These are phyloP conservation scores for Boletus barrowsii DNA, from an alignment of 768 basidiomycete genomes.

Conservation along the genomic window DNA sequence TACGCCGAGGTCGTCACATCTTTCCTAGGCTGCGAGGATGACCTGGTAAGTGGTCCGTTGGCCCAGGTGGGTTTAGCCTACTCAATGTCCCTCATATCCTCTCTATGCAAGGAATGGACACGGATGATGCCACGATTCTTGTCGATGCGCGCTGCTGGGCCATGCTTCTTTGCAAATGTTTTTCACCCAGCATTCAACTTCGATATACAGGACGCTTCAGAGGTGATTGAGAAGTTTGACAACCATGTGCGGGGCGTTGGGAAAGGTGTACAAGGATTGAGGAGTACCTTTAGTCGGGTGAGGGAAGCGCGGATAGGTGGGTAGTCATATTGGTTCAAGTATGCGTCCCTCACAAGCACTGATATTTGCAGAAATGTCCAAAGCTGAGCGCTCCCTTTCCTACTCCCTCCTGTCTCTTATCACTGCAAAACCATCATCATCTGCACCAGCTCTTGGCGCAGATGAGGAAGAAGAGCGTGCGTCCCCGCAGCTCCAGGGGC, in stretches of 20 bases:
- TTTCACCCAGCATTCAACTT: constrained; percentile 86
- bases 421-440: constrained; percentile 60
- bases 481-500: constrained; percentile 44
- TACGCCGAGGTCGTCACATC: constrained; percentile 78
- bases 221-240: constrained; percentile 59
- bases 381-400: constrained; percentile 68
- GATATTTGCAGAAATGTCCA: constrained; percentile 64
- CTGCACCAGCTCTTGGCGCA: constrained; percentile 44
- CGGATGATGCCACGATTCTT: constrained; percentile 58
- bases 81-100: neutral
- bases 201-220: constrained; percentile 67
- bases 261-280: constrained; percentile 63
- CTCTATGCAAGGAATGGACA: constrained; percentile 61
- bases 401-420: constrained; percentile 74
- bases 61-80: neutral
- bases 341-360: neutral
- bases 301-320: constrained; percentile 68
- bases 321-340: constrained; percentile 13
- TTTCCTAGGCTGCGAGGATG: constrained; percentile 75
- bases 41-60: constrained; percentile 50
- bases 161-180: constrained; percentile 73
- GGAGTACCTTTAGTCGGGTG: constrained; percentile 57
- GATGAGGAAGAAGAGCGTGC: constrained; percentile 47
- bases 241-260: constrained; percentile 63
- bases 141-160: constrained; percentile 62